A percentile compares a stretch with the other conserved stretches of the same genome.
These are phyloP conservation scores for Rehmannia glutinosa DNA, from an alignment of 257 asterid species.

Conservation along the genomic window DNA sequence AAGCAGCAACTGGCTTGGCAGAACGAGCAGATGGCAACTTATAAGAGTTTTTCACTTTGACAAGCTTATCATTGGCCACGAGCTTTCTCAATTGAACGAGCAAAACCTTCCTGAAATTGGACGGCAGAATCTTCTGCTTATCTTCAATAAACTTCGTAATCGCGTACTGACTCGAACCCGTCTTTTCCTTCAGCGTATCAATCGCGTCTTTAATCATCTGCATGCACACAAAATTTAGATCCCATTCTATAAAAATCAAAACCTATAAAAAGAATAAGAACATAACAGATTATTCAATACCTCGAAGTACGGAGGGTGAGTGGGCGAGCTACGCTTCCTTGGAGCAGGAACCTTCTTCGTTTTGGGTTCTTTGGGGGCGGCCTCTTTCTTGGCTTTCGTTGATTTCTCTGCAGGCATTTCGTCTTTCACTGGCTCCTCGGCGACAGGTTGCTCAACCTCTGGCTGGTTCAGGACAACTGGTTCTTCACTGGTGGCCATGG, in stretches of 20 bases:
- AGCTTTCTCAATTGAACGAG: constrained; percentile 48
- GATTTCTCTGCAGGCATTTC: constrained; percentile 26
- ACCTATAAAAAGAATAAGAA: neutral
- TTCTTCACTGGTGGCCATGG: constrained; percentile 57
- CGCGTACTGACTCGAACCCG: constrained; percentile 66
- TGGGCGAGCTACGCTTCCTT: constrained; percentile 26
- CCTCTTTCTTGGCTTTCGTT: constrained; percentile 25
- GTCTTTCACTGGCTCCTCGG: constrained; percentile 22
- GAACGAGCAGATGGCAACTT: constrained; percentile 39
- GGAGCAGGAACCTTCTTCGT: constrained; percentile 45
- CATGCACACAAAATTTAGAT: constrained; percentile 5
- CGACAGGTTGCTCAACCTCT: constrained; percentile 9
- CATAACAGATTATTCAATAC: constrained; percentile 16
- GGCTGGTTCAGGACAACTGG: constrained; percentile 31
- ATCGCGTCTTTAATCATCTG: constrained; percentile 66
- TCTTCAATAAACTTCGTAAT: constrained; percentile 58
- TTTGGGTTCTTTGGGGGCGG: constrained; percentile 33
- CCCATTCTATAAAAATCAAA: neutral
- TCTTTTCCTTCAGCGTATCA: constrained; percentile 44
- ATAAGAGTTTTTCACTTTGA: constrained; percentile 48
- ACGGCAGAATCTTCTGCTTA: constrained; percentile 47
- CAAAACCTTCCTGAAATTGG: constrained; percentile 50
- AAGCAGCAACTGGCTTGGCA: constrained; percentile 16
- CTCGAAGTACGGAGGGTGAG: constrained; percentile 65
- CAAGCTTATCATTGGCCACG: constrained; percentile 45